Evolutionary conservation across 768 basidiomycete species (phyloP), one percentile per base, ranked within the genome.

Genomic region (Suillus alpinus): DNA sequence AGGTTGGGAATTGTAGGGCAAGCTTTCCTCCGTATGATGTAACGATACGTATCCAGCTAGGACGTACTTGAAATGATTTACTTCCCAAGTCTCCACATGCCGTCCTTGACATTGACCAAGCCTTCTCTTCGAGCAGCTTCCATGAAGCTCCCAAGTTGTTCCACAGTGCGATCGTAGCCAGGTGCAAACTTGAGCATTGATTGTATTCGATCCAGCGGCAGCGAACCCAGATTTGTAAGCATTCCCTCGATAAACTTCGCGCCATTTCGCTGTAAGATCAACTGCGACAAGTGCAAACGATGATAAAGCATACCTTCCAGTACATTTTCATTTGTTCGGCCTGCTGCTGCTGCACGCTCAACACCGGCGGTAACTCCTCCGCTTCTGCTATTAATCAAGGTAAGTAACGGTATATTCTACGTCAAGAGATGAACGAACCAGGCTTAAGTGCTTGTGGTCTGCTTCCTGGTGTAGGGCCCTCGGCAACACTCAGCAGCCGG

Each of bases 321-420:
- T 88, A 92, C 0, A 94, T 81, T 62, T 80, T 83, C 88, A 95
- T 92, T 75, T 94, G 90, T 67, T 92, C 90, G 0, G 87, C 86
- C 68, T 92, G 87, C 47, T 89, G 88, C 49, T 92, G 90, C 62
- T 92, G 86, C 12, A 81, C 76, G 23, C 80, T 82, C 37, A 83
- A 71, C 12, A 86, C 72, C 0, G 86, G 76, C 1, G 82, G 77
- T 13, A 78, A 67, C 31, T 79, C 80, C 23, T 81, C 82, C 39
- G 85, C 83, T 2, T 74, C 69, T 3, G 75, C 73, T 37, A 73
- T 71, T 66, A 57, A 23, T 51, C 29, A 18, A 43, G 1, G 29
- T 44, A 13, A 34, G 26, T 58, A 43, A 47, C 57, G 37, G 62
- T 43, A 36, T 40, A 50, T 18, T 23, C 8, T 34, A 51, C 40